phyloP scores from a whole-genome alignment of 2,329 filamentous ascomycete species.

The Escovopsis weberi region DNA sequence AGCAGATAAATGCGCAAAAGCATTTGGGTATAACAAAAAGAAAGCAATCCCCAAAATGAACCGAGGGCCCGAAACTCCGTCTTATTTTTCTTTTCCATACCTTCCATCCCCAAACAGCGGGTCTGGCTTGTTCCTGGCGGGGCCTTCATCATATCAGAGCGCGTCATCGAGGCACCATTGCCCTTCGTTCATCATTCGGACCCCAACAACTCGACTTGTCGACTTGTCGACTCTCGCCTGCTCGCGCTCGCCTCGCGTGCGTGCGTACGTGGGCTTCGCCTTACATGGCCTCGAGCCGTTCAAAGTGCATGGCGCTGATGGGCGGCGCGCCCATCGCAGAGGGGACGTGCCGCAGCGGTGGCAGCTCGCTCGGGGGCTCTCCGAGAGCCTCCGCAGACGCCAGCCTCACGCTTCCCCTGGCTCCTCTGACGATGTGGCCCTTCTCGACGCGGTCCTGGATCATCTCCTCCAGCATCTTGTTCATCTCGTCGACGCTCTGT shows the following conservation, averaged over 20 bases:
- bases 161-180: not conserved
- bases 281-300: conserved; percentile 1
- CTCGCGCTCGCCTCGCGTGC: no score
- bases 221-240: no score
- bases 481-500: conserved; percentile 81
- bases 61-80: conserved; percentile 7
- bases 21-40: conserved; percentile 6
- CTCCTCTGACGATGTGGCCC: conserved; percentile 53
- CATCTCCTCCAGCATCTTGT: conserved; percentile 89
- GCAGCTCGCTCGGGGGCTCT: conserved; percentile 21
- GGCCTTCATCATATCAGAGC: not conserved
- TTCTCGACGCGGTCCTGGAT: conserved; percentile 75
- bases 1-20: conserved; percentile 4
- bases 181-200: not conserved
- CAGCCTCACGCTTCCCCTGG: conserved; percentile 51
- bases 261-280: not conserved
- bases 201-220: no score
- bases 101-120: not conserved
- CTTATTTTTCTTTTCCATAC: not conserved
- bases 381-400: conserved; percentile 24
- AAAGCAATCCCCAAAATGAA: conserved; percentile 4
- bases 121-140: no score
- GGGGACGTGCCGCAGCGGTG: conserved; percentile 26
- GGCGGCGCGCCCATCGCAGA: conserved; percentile 11
- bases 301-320: not conserved